A percentile compares a stretch with the other conserved stretches of the same genome.
These are phyloP conservation scores for Protostelium mycophagum DNA, from an alignment of 78 protist species.

Conservation along the genomic window DNA sequence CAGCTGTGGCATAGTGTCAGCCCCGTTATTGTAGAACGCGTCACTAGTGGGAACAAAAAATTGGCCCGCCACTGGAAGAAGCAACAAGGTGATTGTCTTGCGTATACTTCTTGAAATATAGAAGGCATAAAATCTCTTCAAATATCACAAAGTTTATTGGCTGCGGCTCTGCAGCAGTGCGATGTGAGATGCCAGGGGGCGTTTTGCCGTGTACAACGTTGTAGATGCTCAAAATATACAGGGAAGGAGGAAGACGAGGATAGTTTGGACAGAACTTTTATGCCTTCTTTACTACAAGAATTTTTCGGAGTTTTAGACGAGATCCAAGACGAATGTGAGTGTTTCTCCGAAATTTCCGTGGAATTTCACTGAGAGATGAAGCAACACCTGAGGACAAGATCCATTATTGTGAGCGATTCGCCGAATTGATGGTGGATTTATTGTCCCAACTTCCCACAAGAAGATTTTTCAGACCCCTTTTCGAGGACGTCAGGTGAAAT, in stretches of 20 bases:
- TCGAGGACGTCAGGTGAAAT: slow-evolving; percentile 57
- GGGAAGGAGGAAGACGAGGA: slow-evolving; percentile 8
- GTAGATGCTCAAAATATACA: not conserved
- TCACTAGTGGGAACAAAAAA: not conserved
- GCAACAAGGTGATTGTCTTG: not conserved
- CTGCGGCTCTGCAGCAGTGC: too few species aligned
- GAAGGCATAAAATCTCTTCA: too few species aligned
- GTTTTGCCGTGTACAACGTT: slow-evolving; percentile 5
- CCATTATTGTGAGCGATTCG: slow-evolving; percentile 45
- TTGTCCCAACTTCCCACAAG: slow-evolving; percentile 88
- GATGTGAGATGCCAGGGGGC: too few species aligned
- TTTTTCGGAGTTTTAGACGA: slow-evolving; percentile 1
- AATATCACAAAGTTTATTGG: too few species aligned
- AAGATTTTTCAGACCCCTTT: slow-evolving; percentile 59
- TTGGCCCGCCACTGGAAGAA: not conserved
- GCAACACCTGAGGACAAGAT: not conserved
- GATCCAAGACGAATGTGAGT: not conserved
- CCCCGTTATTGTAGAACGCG: not conserved
- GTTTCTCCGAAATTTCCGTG: not conserved
- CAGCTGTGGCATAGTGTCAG: not conserved
- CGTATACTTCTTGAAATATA: too few species aligned
- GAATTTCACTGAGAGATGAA: not conserved
- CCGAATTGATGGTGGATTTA: slow-evolving; percentile 78
- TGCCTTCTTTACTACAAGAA: slow-evolving; percentile 10
- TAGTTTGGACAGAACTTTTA: slow-evolving; percentile 11